A percentile compares a stretch with the other conserved stretches of the same genome.
Conservation (phyloP, 2,329 filamentous ascomycete species). For the Aureobasidium lini region DNA sequence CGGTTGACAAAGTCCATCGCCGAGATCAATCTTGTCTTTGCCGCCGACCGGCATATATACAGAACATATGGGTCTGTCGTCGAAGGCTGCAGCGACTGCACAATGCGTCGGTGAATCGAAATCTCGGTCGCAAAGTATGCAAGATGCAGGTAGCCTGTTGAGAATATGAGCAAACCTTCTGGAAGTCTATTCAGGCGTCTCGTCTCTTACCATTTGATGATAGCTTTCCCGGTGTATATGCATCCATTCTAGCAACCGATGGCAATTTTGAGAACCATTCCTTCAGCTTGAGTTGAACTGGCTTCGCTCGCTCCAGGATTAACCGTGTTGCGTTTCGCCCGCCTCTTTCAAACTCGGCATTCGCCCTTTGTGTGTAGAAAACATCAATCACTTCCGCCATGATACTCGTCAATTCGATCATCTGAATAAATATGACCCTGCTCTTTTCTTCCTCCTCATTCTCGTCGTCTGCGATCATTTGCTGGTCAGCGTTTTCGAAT, state of each 20-base stretch:
- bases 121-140: constrained; percentile 94
- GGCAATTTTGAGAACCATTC: constrained; percentile 74
- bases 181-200: no score
- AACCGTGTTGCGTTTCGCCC: constrained; percentile 64
- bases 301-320: constrained; percentile 68
- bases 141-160: constrained; percentile 63
- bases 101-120: constrained; percentile 82
- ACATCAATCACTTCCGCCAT: constrained; percentile 74
- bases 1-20: constrained; percentile 98
- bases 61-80: constrained; percentile 67
- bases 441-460: constrained; percentile 51
- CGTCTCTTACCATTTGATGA: constrained; percentile 33
- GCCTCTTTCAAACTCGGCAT: constrained; percentile 58
- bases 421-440: constrained; percentile 63
- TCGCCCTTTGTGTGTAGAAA: constrained; percentile 74
- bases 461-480: constrained; percentile 33
- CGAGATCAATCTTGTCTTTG: constrained; percentile 87
- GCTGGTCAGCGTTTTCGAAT: constrained; percentile 43
- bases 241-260: constrained; percentile 56
- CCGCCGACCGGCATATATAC: constrained; percentile 87
- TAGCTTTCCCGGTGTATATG: constrained; percentile 33
- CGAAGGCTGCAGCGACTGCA: constrained; percentile 61
- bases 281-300: constrained; percentile 73
- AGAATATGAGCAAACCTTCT: neutral
- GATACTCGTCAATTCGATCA: constrained; percentile 67